Base-by-base conservation (phyloP, 2,329 filamentous ascomycete species). In the Plectosphaerella plurivora region DNA sequence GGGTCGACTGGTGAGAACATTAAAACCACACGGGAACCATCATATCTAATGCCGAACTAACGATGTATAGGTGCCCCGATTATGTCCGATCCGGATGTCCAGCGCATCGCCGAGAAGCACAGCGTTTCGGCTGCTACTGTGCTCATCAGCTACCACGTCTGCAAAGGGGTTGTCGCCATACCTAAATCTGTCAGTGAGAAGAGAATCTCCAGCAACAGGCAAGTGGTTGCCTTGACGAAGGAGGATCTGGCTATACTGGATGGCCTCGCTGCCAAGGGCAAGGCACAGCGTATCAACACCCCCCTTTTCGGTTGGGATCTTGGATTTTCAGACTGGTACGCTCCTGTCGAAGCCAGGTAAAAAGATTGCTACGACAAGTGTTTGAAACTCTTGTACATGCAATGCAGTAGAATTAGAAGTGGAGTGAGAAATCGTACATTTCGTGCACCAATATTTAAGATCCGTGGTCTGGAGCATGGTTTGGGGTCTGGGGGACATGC, bases 301-400 rank as follows among this genome's bases (percentile, higher is more conserved):
- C 66, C 66, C 47, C 57, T 65, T 16, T 68, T 57, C 55, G 66
- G 66, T 15, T 65, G 55, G 18, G 64, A 67, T 55, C 58, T 68
- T 3, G 56, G 56, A 12, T 58, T 58, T 18, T 44, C 44, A 2
- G 56, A 58, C 71, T 33, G 76, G 74, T 56, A 68, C 68, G 12
- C 58, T 72, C 44, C 76, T 75, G 73, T 72, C 35, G 7, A 4
- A 12, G 28, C 8, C 8, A 60, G 20, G 51, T 63, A 65, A 4
- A 65, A 68, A 47, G 57, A 52, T 61, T 68, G 8, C 66, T 22
- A 3, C 3, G 22, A 5, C 22, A 22, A 22, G 22, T 22, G 22
- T 22, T 3, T 22, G 22, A 5, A 22, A 3, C 5, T 22, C 22
- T 22, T 5, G 22, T 22, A 3, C 22, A 22, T 22, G 22, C 22